Percentiles rank a stretch among this genome's conserved stretches.
Conservation (phyloP, 2,329 filamentous ascomycete genomes). For the Monosporascus cannonballus region DNA sequence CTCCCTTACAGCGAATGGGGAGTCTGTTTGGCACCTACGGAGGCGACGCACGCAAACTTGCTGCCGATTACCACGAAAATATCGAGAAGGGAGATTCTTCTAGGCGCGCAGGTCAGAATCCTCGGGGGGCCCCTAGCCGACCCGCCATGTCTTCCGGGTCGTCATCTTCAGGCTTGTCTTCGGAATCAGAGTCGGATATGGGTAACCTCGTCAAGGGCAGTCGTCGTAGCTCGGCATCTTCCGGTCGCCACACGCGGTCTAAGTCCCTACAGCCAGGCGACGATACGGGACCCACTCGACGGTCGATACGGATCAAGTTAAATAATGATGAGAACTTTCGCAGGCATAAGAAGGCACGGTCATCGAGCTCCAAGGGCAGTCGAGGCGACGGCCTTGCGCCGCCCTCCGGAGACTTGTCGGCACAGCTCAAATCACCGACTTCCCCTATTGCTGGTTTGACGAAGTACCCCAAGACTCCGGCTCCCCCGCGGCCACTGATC, state of each 20-base stretch:
- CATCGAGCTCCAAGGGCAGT: conserved; percentile 38
- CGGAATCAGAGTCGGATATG: conserved; percentile 63
- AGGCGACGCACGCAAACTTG: conserved; percentile 43
- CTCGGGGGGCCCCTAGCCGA: conserved; percentile 16
- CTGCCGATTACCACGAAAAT: conserved; percentile 29
- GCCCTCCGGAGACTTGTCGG: conserved; percentile 52
- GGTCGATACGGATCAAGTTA: conserved; percentile 87
- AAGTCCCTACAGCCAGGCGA: conserved; percentile 55
- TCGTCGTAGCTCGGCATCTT: conserved; percentile 21
- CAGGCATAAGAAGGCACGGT: conserved; percentile 60
- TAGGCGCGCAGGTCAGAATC: conserved; percentile 19
- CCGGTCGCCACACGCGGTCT: conserved; percentile 52
- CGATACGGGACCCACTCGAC: conserved; percentile 60
- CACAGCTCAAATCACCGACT: conserved; percentile 88
- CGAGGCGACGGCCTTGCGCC: conserved; percentile 18
- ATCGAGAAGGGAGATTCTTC: conserved; percentile 25
- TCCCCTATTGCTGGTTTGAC: conserved; percentile 74
- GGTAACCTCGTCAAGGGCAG: conserved; percentile 26
- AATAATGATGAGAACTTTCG: conserved; percentile 70
- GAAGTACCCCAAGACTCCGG: conserved; percentile 84
- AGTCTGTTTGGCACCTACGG: conserved; percentile 51
- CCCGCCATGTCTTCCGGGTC: conserved; percentile 37
- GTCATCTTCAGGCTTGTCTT: conserved; percentile 60
- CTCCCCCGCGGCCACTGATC: conserved; percentile 83
- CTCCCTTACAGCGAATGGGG: conserved; percentile 66